Conservation (phyloP, 2,329 filamentous ascomycete genomes). For the Colletotrichum musicola region DNA sequence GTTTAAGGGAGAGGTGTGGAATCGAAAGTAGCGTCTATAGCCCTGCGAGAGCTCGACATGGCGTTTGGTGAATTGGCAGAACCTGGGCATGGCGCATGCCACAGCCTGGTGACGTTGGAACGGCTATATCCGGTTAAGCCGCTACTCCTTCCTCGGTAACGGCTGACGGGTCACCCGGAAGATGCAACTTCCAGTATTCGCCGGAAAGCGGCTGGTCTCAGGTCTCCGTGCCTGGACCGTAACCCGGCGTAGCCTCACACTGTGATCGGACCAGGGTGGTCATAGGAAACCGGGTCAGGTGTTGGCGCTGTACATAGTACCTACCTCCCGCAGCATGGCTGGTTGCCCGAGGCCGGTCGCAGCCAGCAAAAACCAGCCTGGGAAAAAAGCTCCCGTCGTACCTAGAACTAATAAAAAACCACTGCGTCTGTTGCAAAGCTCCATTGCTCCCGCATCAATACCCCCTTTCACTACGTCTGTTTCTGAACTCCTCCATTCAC, state of each 20-base stretch:
- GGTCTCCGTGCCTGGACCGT: constrained; percentile 2
- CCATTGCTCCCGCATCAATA: neutral
- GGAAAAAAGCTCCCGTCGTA: neutral
- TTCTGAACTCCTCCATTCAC: neutral
- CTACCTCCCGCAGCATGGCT: neutral
- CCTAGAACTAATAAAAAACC: no score
- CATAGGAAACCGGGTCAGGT: no score
- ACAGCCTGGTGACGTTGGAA: neutral
- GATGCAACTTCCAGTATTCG: neutral
- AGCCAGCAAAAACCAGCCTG: neutral
- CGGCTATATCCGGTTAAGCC: constrained; percentile 9
- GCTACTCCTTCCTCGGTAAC: constrained; percentile 8
- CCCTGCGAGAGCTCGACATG: no score
- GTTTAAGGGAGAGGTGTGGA: no score
- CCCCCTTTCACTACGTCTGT: neutral
- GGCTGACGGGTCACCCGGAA: neutral
- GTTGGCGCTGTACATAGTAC: neutral
- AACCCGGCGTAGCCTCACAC: neutral
- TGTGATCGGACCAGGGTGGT: constrained; percentile 5
- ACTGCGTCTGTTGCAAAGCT: neutral
- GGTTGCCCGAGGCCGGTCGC: neutral
- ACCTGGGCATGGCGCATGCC: neutral
- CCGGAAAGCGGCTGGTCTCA: constrained; percentile 12
- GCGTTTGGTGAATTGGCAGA: neutral
- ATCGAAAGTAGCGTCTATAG: no score